phyloP scores from a whole-genome alignment of 768 basidiomycete genomes.

The Xerocomus brunneocitrinus region DNA sequence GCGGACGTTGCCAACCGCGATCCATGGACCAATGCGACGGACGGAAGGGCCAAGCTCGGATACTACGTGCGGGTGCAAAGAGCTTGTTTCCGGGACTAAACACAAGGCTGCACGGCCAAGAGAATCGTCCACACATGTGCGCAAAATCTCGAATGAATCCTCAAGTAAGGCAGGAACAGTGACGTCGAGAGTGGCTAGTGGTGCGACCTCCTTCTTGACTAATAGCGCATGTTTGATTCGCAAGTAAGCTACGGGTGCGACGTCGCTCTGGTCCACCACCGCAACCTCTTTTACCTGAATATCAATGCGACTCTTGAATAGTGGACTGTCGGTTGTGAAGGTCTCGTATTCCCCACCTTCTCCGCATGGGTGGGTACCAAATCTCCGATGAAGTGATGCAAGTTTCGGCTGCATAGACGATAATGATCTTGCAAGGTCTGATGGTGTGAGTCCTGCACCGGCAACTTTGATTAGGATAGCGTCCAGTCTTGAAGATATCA shows the following conservation, averaged over 20 bases:
- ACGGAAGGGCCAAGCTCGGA: conserved; percentile 12
- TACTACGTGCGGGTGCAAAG: background rate
- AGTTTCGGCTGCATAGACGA: conserved; percentile 71
- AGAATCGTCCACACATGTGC: conserved; percentile 8
- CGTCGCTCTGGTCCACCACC: conserved; percentile 73
- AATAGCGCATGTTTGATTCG: conserved; percentile 69
- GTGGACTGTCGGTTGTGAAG: conserved; percentile 81
- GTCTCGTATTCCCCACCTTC: conserved; percentile 99
- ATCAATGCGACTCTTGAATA: conserved; percentile 75
- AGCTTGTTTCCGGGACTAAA: background rate
- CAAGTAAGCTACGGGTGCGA: conserved; percentile 89
- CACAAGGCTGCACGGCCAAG: background rate
- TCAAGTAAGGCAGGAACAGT: conserved; percentile 51
- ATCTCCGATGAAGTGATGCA: conserved; percentile 65
- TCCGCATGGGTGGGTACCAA: conserved; percentile 91
- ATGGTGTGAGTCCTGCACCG: conserved; percentile 77
- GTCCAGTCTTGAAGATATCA: conserved; percentile 76
- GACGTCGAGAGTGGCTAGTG: conserved; percentile 14
- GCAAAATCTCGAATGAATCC: conserved; percentile 14
- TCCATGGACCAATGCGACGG: conserved; percentile 54
- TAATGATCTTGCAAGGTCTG: conserved; percentile 77
- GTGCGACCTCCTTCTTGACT: conserved; percentile 43
- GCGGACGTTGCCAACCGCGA: conserved; percentile 58
- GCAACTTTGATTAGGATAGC: conserved; percentile 93
- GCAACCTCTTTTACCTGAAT: conserved; percentile 69